phyloP scores from a whole-genome alignment of 345 rosid genomes.

The Acer negundo region DNA sequence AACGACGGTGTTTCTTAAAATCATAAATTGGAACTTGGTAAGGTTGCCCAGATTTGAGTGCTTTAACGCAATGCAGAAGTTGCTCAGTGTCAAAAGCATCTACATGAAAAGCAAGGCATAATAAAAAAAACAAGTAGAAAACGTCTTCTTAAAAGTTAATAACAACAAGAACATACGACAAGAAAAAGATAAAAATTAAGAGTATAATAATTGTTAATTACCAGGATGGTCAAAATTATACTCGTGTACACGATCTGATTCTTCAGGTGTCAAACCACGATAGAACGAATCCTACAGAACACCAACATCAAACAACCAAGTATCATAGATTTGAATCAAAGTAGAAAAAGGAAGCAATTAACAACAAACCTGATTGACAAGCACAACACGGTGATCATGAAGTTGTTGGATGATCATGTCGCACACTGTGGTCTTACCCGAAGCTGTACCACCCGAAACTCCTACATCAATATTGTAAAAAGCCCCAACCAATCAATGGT shows the following conservation, averaged over 20 bases:
- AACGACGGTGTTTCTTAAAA: constrained; percentile 83
- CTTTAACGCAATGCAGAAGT: constrained; percentile 77
- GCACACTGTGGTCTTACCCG: constrained; percentile 98
- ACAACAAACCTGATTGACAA: constrained; percentile 79
- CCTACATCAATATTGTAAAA: constrained; percentile 41
- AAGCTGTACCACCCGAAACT: constrained; percentile 98
- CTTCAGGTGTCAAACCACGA: constrained; percentile 87
- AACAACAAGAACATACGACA: background rate
- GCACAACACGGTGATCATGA: constrained; percentile 97
- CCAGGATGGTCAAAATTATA: constrained; percentile 99
- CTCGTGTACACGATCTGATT: constrained; percentile 76
- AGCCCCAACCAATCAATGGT: background rate
- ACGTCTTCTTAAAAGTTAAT: background rate
- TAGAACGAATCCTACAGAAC: constrained; percentile 85
- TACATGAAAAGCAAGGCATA: constrained; percentile 20
- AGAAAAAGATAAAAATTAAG: background rate
- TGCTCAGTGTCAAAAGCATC: constrained; percentile 99
- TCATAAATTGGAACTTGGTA: constrained; percentile 93
- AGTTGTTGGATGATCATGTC: constrained; percentile 99
- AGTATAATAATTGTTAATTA: constrained; percentile 22
- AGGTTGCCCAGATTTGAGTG: constrained; percentile 73
- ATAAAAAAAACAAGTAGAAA: background rate
- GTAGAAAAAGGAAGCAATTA: background rate
- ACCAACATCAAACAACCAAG: background rate
- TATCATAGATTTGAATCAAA: background rate